Base-by-base conservation (phyloP, 495 filamentous ascomycete species). In the Immersiella caudata region DNA sequence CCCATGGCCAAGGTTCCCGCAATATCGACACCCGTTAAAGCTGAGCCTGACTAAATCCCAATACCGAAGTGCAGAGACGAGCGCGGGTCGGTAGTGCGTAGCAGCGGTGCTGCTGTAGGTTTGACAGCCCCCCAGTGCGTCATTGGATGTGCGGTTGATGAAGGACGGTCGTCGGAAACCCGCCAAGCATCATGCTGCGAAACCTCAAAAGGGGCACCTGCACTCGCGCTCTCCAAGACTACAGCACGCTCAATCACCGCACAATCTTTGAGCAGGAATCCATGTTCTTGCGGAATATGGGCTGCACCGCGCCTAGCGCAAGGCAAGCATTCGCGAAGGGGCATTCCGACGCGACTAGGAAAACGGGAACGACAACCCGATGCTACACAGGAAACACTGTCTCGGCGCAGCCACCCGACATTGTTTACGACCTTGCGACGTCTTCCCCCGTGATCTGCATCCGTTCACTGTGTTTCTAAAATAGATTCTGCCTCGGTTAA, bases 1-100 rank as follows among this genome's bases (percentile, higher is more conserved):
- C 67, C 71, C 71, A 62, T 60, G 22, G 6, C 64, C 67, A 71
- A 57, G 69, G 71, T 67, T 71, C 64, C 22, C n/a, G 67, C 69
- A 69, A 73, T 73, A 69, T 73, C 66, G 66, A 67, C 49, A n/a
- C 18, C n/a, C 33, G 26, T 62, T 67, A 59, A 67, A 18, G 12
- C n/a, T 64, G 18, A 49, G 14, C 2, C 16, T 33, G 29, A 4
- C 29, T 33, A 33, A 46, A 46, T 46, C 40, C 40, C 40, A 71
- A 70, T 73, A 62, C 66, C 68, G 71, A 14, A 52, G 35, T 65
- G 61, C 66, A 69, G 67, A 58, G 55, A 40, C 66, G 35, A 59
- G 51, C 18, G 29, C 71, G 64, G 69, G n/a, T 52, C 69, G 71
- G 71, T 61, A 73, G 64, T 67, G 56, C 27, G 60, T 7, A 46